Base-by-base conservation (phyloP, 148 eudicot genomes). In the Oxyria digyna region DNA sequence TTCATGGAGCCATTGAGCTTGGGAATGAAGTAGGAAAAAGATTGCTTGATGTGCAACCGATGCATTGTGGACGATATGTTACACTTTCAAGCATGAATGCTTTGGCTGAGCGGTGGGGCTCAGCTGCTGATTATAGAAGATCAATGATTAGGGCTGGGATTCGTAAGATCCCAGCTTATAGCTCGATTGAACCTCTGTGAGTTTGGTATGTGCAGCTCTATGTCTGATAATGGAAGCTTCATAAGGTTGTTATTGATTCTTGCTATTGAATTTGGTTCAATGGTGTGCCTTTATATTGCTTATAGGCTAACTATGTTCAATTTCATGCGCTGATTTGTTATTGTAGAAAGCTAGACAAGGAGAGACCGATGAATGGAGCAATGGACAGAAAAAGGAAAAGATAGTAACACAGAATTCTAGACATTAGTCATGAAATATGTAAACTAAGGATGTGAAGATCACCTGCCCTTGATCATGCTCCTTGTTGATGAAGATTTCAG, bases 401-500 rank as follows among this genome's bases (percentile, higher is more conserved):
- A 10, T 20, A 46, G 32, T 21, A 35, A 40, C 50, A 55, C 42
- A 62, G 81, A 83, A 50, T 72, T 85, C 29, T 85, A 81, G 12
- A 54, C 48, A 24, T 72, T 77, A 4, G 92, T 85, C 62, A 86
- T 94, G n/a, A 86, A 94, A 62, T 94, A 88, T 63, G 73, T 85
- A 4, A 87, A 84, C 83, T 94, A 94, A 65, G 89, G 89, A 29
- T 97, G 98, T 7, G 98, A 94, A 74, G 91, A 88, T 75, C 98
- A 94, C 68, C 77, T 94, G 14, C 92, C 98, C 4, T 71, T 87
- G 23, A 90, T 94, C 21, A 94, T 94, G 98, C 73, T 75, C 12
- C 92, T 94, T 8, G 98, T 94, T 18, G 98, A 94, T 72, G 72
- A 82, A 72, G 97, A 90, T 54, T 91, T 94, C 64, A 94, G 98